These are phyloP conservation scores for Phylloporus sp. DNA, from an alignment of 768 basidiomycete species.

Conservation along the genomic window DNA sequence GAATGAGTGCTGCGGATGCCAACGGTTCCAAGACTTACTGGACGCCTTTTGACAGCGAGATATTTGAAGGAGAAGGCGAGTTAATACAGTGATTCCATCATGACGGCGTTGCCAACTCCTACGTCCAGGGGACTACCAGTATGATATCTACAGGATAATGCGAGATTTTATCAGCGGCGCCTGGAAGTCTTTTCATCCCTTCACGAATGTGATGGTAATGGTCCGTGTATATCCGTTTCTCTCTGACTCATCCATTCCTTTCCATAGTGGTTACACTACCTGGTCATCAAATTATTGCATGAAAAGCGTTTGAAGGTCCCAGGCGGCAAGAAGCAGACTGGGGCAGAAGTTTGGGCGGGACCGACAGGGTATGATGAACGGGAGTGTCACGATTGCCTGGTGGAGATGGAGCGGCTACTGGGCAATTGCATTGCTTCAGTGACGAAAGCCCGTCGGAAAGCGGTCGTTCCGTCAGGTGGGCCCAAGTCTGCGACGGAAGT, in stretches of 20 bases:
- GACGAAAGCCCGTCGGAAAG: conserved; percentile 35
- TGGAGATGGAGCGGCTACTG: conserved; percentile 61
- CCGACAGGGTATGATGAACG: conserved; percentile 50
- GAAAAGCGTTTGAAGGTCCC: conserved; percentile 65
- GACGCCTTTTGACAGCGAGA: conserved; percentile 81
- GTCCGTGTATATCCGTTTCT: neutral
- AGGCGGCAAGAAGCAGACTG: conserved; percentile 34
- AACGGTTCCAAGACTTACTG: conserved; percentile 50
- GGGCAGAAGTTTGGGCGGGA: conserved; percentile 10
- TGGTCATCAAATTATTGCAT: conserved; percentile 65
- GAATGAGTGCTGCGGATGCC: conserved; percentile 62
- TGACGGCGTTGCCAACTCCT: conserved; percentile 9
- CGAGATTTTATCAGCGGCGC: conserved; percentile 46
- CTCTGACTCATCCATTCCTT: conserved; percentile 8
- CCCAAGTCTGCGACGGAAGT: conserved; percentile 51
- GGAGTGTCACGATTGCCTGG: conserved; percentile 63
- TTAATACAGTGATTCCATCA: neutral
- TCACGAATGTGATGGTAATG: conserved; percentile 88
- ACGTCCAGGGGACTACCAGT: conserved; percentile 78
- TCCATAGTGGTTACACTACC: conserved; percentile 85
- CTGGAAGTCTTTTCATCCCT: conserved; percentile 76
- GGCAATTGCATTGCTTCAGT: conserved; percentile 40
- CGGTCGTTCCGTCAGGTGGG: conserved; percentile 16
- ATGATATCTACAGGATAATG: conserved; percentile 93
- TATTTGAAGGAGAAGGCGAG: conserved; percentile 87